These are phyloP conservation scores for Chloropicon primus DNA, from an alignment of 139 green algal genomes.

Conservation along the genomic window DNA sequence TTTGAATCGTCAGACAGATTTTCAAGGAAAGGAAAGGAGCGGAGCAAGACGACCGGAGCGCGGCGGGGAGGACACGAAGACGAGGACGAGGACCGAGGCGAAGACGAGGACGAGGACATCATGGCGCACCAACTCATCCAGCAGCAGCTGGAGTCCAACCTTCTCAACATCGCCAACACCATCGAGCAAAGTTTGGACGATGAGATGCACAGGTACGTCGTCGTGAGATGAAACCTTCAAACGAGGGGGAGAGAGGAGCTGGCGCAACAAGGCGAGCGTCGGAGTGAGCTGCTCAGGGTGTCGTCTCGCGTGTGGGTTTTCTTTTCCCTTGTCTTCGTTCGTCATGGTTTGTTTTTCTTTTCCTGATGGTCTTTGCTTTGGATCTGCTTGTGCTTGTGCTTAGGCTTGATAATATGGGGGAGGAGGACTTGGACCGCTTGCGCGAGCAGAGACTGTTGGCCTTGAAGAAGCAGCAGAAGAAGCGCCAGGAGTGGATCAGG, in stretches of 20 bases:
- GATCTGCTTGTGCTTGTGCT: neutral
- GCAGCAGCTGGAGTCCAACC: slow-evolving; percentile 33
- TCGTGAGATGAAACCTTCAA: too few relatives aligned
- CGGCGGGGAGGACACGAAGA: neutral
- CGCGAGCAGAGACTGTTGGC: slow-evolving; percentile 30
- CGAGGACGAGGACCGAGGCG: neutral
- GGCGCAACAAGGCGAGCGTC: too few relatives aligned
- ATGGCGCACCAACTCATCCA: slow-evolving; percentile 16
- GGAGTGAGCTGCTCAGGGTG: too few relatives aligned
- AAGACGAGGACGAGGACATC: neutral
- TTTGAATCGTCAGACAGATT: too few relatives aligned
- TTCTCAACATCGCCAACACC: slow-evolving; percentile 44
- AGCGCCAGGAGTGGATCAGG: slow-evolving; percentile 67
- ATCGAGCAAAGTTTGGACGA: slow-evolving; percentile 77
- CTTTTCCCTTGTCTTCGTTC: neutral
- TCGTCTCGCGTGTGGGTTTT: too few relatives aligned
- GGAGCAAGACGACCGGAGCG: too few relatives aligned
- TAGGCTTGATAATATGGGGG: slow-evolving; percentile 71
- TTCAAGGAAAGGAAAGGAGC: too few relatives aligned
- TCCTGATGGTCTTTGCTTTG: neutral
- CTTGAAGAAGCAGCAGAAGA: slow-evolving; percentile 42
- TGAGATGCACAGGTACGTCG: slow-evolving; percentile 40
- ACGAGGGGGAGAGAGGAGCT: too few relatives aligned
- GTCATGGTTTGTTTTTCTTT: too few relatives aligned
- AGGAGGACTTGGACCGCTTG: slow-evolving; percentile 74